Base-by-base conservation (phyloP, 2,329 filamentous ascomycete species). In the Orbilia javanica region DNA sequence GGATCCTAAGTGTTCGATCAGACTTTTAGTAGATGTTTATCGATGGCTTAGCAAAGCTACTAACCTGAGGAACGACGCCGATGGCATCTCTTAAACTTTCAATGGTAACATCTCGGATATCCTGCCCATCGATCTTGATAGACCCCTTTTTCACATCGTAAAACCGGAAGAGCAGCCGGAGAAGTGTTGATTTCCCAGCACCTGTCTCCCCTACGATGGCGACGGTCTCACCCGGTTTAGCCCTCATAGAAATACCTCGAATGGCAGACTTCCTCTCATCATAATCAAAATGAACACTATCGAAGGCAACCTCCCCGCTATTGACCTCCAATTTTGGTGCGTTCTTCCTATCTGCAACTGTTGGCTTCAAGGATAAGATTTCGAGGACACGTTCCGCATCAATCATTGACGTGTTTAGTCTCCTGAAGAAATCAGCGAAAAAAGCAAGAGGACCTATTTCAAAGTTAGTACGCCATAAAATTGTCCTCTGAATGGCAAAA, bases 141-240 rank as follows among this genome's bases (percentile, higher is more conserved):
- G 84, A 83, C 1, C 89, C 89, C 1, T 82, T 82, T 0, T 85
- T 86, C 1, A 89, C 86, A 72, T 90, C 89, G 84, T 90, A 90
- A 81, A 89, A 89, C 0, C 89, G 86, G 71, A 88, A 86, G 6
- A 91, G 86, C 0, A 91, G 85, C 81, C 90, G 90, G 68, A 90
- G 83, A 63, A 89, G 86, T 0, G 89, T 90, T 0, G 88, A 90
- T 82, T 91, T 91, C 22, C 89, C 89, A 3, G 87, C 87, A 10
- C 89, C 89, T 0, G 89, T 90, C 80, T 89, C 88, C 18, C 89
- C 89, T 0, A 90, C 88, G 4, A 91, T 84, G 0, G 89, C 89
- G 1, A 90, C 83, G 0, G 88, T 89, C 70, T 89, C 85, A 0
- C 88, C 89, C 0, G 86, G 85, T 42, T 84, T 83, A 1, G 86